These are phyloP conservation scores for Saraca asoca DNA, from an alignment of 331 rosid species.

Conservation along the genomic window DNA sequence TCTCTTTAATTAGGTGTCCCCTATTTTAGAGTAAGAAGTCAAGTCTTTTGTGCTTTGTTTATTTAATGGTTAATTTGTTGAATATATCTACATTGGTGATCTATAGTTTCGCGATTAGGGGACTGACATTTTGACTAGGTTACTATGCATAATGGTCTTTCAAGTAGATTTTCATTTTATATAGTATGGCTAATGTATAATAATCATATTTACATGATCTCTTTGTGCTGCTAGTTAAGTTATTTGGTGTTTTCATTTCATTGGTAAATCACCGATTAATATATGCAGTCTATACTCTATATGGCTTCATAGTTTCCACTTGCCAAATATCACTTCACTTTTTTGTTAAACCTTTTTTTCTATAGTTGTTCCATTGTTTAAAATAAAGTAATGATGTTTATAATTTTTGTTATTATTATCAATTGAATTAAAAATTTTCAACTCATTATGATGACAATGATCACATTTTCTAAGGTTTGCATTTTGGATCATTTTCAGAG, in stretches of 20 bases:
- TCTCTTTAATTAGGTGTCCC: no score
- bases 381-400: background rate
- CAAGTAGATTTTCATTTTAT: no score
- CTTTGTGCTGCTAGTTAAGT: background rate
- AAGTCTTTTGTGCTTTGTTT: no score
- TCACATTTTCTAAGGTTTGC: background rate
- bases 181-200: no score
- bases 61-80: no score
- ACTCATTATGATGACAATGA: background rate
- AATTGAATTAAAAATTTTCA: no score
- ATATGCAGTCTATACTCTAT: background rate
- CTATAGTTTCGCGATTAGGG: no score
- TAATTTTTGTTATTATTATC: no score
- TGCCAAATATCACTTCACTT: background rate
- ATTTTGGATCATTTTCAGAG: conserved; percentile 36
- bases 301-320: background rate
- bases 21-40: no score
- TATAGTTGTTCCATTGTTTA: background rate
- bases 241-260: background rate
- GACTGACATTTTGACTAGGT: no score
- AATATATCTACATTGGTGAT: no score
- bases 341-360: background rate
- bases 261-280: background rate
- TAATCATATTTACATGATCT: background rate
- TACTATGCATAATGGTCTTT: no score